Evolutionary conservation across 2,329 filamentous ascomycete species (phyloP), one percentile per base, ranked within the genome.

Genomic region (Colletotrichum aenigma): DNA sequence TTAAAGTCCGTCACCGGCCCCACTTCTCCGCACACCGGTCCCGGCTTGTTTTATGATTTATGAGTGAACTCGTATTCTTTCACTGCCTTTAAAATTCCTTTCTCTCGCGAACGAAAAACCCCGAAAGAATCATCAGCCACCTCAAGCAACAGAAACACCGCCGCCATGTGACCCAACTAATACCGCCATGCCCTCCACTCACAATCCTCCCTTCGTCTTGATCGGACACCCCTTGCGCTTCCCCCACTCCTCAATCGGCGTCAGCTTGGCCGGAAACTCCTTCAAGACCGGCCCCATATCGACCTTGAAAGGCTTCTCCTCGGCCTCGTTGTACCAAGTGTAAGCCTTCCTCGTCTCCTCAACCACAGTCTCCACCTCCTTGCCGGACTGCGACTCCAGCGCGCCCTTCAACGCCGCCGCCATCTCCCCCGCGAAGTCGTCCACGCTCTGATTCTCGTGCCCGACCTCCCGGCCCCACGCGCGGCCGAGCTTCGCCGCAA

Each of bases 291-390:
- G 77, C 1, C 66, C 76, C 85, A 86, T 85, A 72, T 86, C 81
- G 21, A 85, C 78, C 28, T 82, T 82, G 71, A 86, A 86, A 30
- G 83, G 84, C 67, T 82, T 80, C 24, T 85, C 83, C 16, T 81
- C 80, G 16, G 81, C 79, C 71, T 86, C 83, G 36, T 85, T 85
- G 76, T 86, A 86, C 76, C 83, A 84, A 8, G 84, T 84, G 77
- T 86, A 85, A 10, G 84, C 84, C 77, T 81, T 84, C 77, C 82
- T 84, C 85, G 85, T 86, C 80, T 86, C 82, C 24, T 75, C 80
- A 12, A 85, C 78, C 30, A 85, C 80, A 15, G 76, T 77, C 13
- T 84, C 83, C 7, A 78, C 80, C n/a, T 85, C 82, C n/a, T 85
- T 67, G 8, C 83, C 81, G 7, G 80, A 78, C 84, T 48, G 43